These are phyloP conservation scores for Zygotorulaspora danielsina DNA, from an alignment of 805 yeast species.

Conservation along the genomic window DNA sequence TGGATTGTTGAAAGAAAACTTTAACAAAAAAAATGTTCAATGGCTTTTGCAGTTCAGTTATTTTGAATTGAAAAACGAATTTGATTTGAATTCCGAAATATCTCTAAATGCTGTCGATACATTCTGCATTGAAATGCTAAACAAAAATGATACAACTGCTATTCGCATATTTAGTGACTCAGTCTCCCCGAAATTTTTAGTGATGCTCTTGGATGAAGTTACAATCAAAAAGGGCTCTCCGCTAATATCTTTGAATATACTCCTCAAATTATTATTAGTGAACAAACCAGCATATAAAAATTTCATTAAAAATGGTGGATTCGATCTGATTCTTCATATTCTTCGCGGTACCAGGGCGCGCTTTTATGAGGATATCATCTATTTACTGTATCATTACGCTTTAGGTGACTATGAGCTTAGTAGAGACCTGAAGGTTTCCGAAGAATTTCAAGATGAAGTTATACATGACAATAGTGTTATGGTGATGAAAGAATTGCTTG, in stretches of 20 bases:
- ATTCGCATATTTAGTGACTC: conserved; percentile 45
- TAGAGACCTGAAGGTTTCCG: conserved; percentile 1
- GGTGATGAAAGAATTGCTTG: conserved; percentile 42
- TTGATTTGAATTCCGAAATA: conserved; percentile 24
- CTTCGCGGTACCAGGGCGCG: conserved; percentile 35
- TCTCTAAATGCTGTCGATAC: conserved; percentile 33
- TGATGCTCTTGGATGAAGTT: conserved; percentile 43
- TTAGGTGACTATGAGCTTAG: conserved; percentile 12
- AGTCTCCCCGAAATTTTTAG: conserved; percentile 63
- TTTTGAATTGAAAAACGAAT: conserved; percentile 42
- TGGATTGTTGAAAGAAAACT: conserved; percentile 43
- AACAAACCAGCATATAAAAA: conserved; percentile 46
- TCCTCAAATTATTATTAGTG: conserved; percentile 47
- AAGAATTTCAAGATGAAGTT: conserved; percentile 5
- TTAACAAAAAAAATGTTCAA: conserved; percentile 52
- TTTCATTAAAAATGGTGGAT: conserved; percentile 47
- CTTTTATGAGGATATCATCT: conserved; percentile 42
- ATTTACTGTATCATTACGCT: conserved; percentile 42
- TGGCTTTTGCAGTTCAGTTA: conserved; percentile 49
- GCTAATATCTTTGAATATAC: conserved; percentile 37
- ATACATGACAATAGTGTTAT: conserved; percentile 1
- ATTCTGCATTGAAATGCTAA: conserved; percentile 37
- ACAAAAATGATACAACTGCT: conserved; percentile 42
- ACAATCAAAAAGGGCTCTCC: conserved; percentile 24
- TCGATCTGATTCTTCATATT: conserved; percentile 44